Conservation (phyloP, 1,139 yeast species). For the Geotrichum candidum region DNA sequence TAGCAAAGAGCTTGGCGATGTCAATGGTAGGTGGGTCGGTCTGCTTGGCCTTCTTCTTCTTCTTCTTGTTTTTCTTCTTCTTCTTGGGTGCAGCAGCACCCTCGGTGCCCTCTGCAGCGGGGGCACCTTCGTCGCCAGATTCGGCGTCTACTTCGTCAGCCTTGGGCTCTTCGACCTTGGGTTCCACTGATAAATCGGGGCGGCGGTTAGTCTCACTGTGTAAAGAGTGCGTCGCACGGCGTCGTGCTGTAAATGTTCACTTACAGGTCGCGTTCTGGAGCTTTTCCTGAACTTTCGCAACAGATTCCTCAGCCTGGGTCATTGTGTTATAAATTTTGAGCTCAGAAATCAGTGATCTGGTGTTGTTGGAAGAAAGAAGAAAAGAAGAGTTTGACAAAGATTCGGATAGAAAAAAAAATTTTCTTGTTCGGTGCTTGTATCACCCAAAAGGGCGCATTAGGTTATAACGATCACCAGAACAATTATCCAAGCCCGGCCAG, state of each 20-base stretch:
- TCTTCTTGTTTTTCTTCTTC: slow-evolving; percentile 10
- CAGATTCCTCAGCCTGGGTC: neutral
- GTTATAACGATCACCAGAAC: neutral
- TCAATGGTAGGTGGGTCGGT: slow-evolving; percentile 6
- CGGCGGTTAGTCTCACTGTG: neutral
- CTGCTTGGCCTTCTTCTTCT: slow-evolving; percentile 16
- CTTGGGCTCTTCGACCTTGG: neutral
- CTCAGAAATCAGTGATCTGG: neutral
- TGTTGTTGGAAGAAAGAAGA: neutral
- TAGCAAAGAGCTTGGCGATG: slow-evolving; percentile 15
- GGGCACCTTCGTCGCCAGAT: neutral
- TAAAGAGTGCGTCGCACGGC: neutral
- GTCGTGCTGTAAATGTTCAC: neutral
- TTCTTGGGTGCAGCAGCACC: slow-evolving; percentile 4
- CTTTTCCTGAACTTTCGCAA: neutral
- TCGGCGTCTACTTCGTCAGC: neutral
- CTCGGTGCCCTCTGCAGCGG: neutral
- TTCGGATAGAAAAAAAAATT: neutral
- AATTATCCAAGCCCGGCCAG: too few relatives aligned
- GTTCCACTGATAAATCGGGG: neutral
- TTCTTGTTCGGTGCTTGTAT: neutral
- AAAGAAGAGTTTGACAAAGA: neutral
- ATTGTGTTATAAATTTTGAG: neutral
- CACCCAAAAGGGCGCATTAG: neutral
- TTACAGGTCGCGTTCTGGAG: neutral